Base-by-base conservation (phyloP, 805 yeast genomes). In the Sungouiozyma intestinalis region DNA sequence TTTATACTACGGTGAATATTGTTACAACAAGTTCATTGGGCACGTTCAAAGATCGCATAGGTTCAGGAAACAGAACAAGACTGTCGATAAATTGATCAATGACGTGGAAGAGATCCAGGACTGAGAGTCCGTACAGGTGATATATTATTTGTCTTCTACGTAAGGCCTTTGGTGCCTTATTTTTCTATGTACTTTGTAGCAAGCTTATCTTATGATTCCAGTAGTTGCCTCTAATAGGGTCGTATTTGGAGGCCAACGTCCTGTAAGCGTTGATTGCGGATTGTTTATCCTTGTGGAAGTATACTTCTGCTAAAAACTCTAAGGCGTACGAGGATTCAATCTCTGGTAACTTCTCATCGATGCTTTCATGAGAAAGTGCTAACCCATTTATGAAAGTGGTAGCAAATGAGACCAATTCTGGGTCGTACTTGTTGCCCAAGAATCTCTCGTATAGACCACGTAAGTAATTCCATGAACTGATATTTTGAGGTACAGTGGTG, bases 401-500 rank as follows among this genome's bases (percentile, higher is more conserved):
- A 20, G 77, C 74, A 43, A 81, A 74, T 2, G 47, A 54, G 43
- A 74, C 67, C 32, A 80, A 55, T 0, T 64, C 69, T 0, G 44
- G 35, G 7, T 75, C 49, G 17, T 63, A 60, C 35, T 51, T 48
- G 3, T 48, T 42, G 19, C 45, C 34, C n/a, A 41, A 36, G 37
- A 53, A 48, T 27, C 48, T 43, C 14, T 64, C 62, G 51, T 71
- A 69, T 0, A 85, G 50, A 9, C 90, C 95, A 6, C 60, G 55
- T 15, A 87, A 59, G 56, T 90, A 92, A 52, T 81, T 81, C 98
- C 97, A 90, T 0, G 83, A 66, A 5, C 94, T 78, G 36, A 82
- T 78, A 57, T 92, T 90, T 36, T 83, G 85, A 1, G 96, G 94
- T 2, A 86, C 79, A 29, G 61, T 32, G 3, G 48, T 64, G 16